phyloP scores from a whole-genome alignment of 805 yeast genomes.

The Kodamaea leandrae region DNA sequence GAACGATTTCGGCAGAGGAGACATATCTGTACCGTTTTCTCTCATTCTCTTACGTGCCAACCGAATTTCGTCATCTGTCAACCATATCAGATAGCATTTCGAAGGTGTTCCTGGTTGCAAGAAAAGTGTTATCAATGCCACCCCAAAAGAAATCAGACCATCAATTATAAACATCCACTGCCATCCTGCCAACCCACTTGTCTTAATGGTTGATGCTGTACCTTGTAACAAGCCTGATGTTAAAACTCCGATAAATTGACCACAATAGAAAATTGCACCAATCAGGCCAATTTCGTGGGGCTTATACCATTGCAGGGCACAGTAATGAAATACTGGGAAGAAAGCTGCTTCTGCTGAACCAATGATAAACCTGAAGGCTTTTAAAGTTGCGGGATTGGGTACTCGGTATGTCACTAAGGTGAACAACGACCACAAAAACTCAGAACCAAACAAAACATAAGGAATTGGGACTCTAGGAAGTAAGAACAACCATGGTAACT shows the following conservation, averaged over 20 bases:
- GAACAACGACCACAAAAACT: conserved; percentile 20
- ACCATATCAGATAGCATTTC: conserved; percentile 46
- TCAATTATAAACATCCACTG: conserved; percentile 27
- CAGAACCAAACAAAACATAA: conserved; percentile 20
- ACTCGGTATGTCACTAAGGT: conserved; percentile 19
- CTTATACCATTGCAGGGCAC: conserved; percentile 25
- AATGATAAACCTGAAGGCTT: conserved; percentile 20
- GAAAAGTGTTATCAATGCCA: conserved; percentile 18
- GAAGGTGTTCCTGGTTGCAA: conserved; percentile 26
- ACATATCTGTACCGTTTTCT: conserved; percentile 19
- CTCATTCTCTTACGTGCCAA: conserved; percentile 42
- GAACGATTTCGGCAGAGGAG: conserved; percentile 17
- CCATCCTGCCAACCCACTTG: conserved; percentile 15
- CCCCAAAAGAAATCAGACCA: conserved; percentile 20
- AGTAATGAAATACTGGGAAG: conserved; percentile 27
- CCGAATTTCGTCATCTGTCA: conserved; percentile 56
- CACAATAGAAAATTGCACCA: conserved; percentile 26
- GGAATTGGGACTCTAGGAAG: conserved; percentile 20
- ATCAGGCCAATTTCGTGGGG: conserved; percentile 24
- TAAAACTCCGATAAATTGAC: conserved; percentile 29
- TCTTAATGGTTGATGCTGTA: conserved; percentile 11
- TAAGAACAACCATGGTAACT: conserved; percentile 22
- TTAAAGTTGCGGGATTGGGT: conserved; percentile 14
- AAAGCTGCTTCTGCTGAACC: conserved; percentile 26
- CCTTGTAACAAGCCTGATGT: conserved; percentile 29